Evolutionary conservation across 1,139 yeast genomes (phyloP).

Genomic region (Groenewaldozyma auringiensis): DNA sequence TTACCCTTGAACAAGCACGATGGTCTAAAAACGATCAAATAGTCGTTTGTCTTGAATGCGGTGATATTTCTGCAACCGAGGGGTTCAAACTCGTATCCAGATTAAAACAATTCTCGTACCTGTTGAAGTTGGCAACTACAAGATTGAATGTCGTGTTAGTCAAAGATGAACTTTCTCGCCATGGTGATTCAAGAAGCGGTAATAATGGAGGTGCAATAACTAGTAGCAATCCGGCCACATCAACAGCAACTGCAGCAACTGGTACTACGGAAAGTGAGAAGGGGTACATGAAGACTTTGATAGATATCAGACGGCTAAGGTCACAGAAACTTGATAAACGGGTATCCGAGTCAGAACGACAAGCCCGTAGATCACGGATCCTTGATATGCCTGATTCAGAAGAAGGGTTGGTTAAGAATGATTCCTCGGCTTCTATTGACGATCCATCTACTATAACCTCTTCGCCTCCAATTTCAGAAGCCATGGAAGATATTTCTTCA

Average conservation of each 20-base stretch:
- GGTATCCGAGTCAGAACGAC: constrained; percentile 49
- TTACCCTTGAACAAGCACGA: constrained; percentile 36
- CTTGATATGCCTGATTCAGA: constrained; percentile 39
- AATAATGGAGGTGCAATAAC: not conserved
- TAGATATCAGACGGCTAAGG: constrained; percentile 70
- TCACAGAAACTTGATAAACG: constrained; percentile 66
- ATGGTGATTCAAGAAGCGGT: constrained; percentile 3
- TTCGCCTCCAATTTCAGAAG: constrained; percentile 3
- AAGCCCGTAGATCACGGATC: constrained; percentile 50
- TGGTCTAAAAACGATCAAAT: constrained; percentile 35
- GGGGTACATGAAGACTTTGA: constrained; percentile 60
- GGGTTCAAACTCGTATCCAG: constrained; percentile 65
- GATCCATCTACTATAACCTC: not conserved
- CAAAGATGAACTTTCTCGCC: constrained; percentile 16
- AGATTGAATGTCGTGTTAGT: constrained; percentile 66
- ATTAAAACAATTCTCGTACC: constrained; percentile 62
- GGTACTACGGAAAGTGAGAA: constrained; percentile 29
- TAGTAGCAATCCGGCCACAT: not conserved
- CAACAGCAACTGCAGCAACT: constrained; percentile 7
- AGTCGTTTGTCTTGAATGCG: constrained; percentile 54
- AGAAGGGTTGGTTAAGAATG: constrained; percentile 23
- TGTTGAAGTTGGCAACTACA: constrained; percentile 75
- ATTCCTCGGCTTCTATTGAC: constrained; percentile 15
- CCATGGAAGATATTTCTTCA: not conserved
- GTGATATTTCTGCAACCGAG: constrained; percentile 34